phyloP scores from a whole-genome alignment of 371 early-diverging fungal species.

The Mucor lusitanicus region DNA sequence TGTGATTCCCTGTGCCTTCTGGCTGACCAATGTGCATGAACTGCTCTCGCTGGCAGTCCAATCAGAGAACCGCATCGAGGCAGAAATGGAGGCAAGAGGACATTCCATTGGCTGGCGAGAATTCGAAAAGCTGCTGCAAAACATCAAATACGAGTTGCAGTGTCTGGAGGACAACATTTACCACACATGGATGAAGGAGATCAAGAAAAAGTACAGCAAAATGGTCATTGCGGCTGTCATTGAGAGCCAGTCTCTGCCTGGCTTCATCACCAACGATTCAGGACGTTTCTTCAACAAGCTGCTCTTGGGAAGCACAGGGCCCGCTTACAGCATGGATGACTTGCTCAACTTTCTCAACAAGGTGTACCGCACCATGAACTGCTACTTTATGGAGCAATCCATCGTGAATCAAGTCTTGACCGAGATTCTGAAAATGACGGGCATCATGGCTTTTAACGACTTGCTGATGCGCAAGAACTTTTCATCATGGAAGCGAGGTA shows the following conservation, averaged over 20 bases:
- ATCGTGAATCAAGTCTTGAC: slow-evolving; percentile 76
- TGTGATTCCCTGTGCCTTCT: slow-evolving; percentile 73
- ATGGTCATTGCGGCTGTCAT: slow-evolving; percentile 93
- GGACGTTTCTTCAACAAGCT: slow-evolving; percentile 81
- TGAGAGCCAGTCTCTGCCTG: slow-evolving; percentile 89
- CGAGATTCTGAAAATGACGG: slow-evolving; percentile 88
- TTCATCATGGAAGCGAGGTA: slow-evolving; percentile 85
- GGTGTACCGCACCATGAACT: slow-evolving; percentile 86
- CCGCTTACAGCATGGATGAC: slow-evolving; percentile 86
- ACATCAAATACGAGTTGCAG: slow-evolving; percentile 65
- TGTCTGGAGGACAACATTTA: slow-evolving; percentile 69
- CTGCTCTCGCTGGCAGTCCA: slow-evolving; percentile 65
- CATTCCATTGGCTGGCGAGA: slow-evolving; percentile 38
- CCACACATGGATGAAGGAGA: slow-evolving; percentile 87
- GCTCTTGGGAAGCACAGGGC: slow-evolving; percentile 68
- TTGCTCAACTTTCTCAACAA: slow-evolving; percentile 87
- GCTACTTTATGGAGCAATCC: slow-evolving; percentile 89
- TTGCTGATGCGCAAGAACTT: slow-evolving; percentile 89
- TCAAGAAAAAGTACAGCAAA: slow-evolving; percentile 87
- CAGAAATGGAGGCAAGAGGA: slow-evolving; percentile 31
- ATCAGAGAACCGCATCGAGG: slow-evolving; percentile 39
- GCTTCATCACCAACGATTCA: slow-evolving; percentile 86
- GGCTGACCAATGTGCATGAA: slow-evolving; percentile 95
- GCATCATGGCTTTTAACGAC: slow-evolving; percentile 92
- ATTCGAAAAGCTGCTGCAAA: slow-evolving; percentile 57